These are phyloP conservation scores for Leptomonas pyrrhocoris DNA, from an alignment of 208 protist genomes.

Conservation along the genomic window DNA sequence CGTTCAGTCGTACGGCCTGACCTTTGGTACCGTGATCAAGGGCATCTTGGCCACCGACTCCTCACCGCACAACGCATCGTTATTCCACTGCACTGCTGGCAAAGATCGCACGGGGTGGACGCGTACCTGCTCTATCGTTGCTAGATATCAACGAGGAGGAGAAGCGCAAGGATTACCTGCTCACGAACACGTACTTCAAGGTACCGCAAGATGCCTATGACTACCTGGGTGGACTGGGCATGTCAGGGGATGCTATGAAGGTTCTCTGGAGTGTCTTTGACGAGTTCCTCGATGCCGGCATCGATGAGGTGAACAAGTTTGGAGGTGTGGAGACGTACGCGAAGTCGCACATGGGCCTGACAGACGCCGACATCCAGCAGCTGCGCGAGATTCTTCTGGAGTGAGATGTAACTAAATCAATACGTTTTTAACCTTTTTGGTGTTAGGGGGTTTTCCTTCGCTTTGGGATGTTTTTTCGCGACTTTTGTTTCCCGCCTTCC, in stretches of 20 bases:
- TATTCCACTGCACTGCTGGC: constrained; percentile 58
- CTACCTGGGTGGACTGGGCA: constrained; percentile 16
- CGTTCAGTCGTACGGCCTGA: constrained; percentile 1
- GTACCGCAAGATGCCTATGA: constrained; percentile 19
- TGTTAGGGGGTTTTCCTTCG: no score
- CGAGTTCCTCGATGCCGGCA: constrained; percentile 7
- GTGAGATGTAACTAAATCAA: no score
- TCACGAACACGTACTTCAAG: constrained; percentile 42
- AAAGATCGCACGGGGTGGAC: constrained; percentile 49
- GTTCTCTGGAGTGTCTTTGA: constrained; percentile 9
- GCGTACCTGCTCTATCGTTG: constrained; percentile 36
- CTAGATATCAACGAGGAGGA: constrained; percentile 33
- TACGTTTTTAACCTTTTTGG: no score
- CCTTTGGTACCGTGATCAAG: constrained; percentile 33
- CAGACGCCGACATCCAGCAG: constrained; percentile 8
- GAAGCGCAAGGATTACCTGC: constrained; percentile 41
- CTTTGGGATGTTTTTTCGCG: no score
- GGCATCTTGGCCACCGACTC: constrained; percentile 21
- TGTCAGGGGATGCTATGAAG: constrained; percentile 11
- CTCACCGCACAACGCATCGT: constrained; percentile 25
- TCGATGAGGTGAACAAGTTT: constrained; percentile 17
- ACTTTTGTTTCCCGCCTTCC: no score
- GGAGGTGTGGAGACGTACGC: constrained; percentile 12
- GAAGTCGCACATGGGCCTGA: constrained; percentile 19
- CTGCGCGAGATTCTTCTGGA: constrained; percentile 5